These are phyloP conservation scores for Pythium guiyangense DNA, from an alignment of 352 stramenopile species.

Conservation along the genomic window DNA sequence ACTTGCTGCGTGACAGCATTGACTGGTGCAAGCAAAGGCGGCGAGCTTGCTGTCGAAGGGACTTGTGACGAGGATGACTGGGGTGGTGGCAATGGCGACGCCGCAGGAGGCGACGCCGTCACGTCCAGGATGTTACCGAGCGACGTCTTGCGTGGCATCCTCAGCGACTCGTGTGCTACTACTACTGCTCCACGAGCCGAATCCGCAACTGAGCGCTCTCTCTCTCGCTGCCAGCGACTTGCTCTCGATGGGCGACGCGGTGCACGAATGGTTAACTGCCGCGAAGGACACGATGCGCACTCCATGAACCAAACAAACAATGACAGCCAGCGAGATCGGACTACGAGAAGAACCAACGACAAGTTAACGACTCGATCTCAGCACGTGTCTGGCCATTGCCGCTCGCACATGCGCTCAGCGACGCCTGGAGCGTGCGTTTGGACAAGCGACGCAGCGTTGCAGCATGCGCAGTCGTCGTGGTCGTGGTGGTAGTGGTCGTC, in stretches of 20 bases:
- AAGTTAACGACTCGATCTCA: too few relatives aligned
- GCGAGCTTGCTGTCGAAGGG: too few relatives aligned
- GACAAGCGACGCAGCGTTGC: slow-evolving; percentile 1
- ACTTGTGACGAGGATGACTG: too few relatives aligned
- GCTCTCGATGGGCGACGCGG: not conserved
- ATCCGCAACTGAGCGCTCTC: slow-evolving; percentile 1
- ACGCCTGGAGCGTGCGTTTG: slow-evolving; percentile 8
- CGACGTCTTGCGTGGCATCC: slow-evolving; percentile 26
- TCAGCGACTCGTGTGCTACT: too few relatives aligned
- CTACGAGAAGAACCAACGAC: too few relatives aligned
- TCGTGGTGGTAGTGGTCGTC: not conserved
- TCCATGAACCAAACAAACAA: too few relatives aligned
- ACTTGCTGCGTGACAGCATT: too few relatives aligned
- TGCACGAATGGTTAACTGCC: too few relatives aligned
- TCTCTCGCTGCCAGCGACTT: not conserved
- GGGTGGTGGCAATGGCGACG: not conserved
- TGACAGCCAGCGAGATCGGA: too few relatives aligned
- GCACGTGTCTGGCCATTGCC: slow-evolving; percentile 8
- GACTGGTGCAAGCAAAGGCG: too few relatives aligned
- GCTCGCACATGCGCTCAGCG: slow-evolving; percentile 3
- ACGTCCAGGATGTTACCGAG: slow-evolving; percentile 30
- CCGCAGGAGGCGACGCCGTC: not conserved
- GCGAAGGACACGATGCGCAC: too few relatives aligned
- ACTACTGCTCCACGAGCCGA: slow-evolving; percentile 9
- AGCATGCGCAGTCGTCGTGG: not conserved